phyloP scores from a whole-genome alignment of 257 asterid species.

The Primulina eburnea region DNA sequence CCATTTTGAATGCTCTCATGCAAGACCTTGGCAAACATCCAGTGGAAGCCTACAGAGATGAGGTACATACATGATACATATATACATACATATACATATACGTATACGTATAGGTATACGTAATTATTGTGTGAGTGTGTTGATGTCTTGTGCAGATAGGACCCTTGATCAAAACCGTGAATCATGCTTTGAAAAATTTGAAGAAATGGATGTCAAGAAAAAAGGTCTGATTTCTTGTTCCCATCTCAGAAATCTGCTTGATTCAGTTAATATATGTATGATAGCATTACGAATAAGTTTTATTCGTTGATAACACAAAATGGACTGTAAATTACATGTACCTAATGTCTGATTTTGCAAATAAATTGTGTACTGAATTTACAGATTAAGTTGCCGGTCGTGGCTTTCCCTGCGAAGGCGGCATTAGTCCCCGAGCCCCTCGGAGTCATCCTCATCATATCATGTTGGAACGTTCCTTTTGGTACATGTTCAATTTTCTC shows the following conservation, averaged over 20 bases:
- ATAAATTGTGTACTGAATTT: slow-evolving; percentile 1
- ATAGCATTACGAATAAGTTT: no score
- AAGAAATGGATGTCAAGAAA: slow-evolving; percentile 66
- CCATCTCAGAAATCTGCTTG: no score
- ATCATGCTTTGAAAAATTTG: slow-evolving; percentile 46
- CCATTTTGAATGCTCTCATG: slow-evolving; percentile 47
- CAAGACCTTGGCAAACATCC: slow-evolving; percentile 74
- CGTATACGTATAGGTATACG: no score
- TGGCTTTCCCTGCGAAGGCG: slow-evolving; percentile 71
- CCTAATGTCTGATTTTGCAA: no score
- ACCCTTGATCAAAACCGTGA: slow-evolving; percentile 49
- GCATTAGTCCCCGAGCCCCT: slow-evolving; percentile 77
- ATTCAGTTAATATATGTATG: no score
- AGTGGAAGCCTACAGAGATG: slow-evolving; percentile 69
- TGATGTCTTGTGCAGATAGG: slow-evolving; percentile 49
- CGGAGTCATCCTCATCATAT: slow-evolving; percentile 70
- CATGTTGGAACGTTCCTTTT: slow-evolving; percentile 87
- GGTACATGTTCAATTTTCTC: slow-evolving; percentile 35
- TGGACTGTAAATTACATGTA: no score
- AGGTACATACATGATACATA: slow-evolving; percentile 38
- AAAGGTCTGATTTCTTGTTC: slow-evolving; percentile 35
- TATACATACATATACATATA: slow-evolving; percentile 9
- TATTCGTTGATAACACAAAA: no score
- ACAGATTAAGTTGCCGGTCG: slow-evolving; percentile 69
- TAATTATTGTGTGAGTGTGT: background rate